Base-by-base conservation (phyloP, 2,329 filamentous ascomycete species). In the Trichoderma sp. region DNA sequence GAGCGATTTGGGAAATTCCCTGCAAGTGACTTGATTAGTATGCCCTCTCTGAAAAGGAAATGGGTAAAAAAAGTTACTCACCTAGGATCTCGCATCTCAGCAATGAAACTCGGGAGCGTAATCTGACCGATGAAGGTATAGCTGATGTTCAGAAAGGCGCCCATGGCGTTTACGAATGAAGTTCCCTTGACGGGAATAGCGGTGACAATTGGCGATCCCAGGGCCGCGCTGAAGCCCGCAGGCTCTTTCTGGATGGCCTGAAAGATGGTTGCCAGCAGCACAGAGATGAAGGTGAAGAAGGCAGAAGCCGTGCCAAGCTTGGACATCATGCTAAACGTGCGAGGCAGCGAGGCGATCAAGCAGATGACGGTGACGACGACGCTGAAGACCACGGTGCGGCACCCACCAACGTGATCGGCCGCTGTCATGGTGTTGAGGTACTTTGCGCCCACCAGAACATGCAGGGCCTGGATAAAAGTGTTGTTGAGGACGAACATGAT, bases 71-170 rank as follows among this genome's bases (percentile, higher is more conserved):
- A n/a, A n/a, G 1, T 28, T 30, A 8, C 79, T 59, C 75, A 83
- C 82, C 80, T 78, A 1, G 87, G 87, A 32, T 89, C 84, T 68
- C 83, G 91, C 94, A 97, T 97, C 80, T 97, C 94, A 4, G 94
- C 94, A 72, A 97, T 97, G 82, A 97, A 97, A 74, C 91, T 95
- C 0, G 94, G 94, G 16, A 97, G 85, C 0, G 94, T 97, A 75
- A 97, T 97, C 78, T 97, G 94, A 0, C 94, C 94, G 73, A 97
- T 97, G 77, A 97, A 97, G 0, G 94, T 97, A 78, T 97, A 97
- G 80, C 90, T 93, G 77, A 97, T 97, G 80, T 97, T 97, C 78
- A 97, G 85, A 80, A 97, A 97, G 0, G 94, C 94, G 65, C 89
- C 93, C 85, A 97, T 90, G 26, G 90, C 94, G 3, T 86, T 83